These are phyloP conservation scores for Podila epicladia DNA, from an alignment of 192 early-diverging fungal genomes.

Conservation along the genomic window DNA sequence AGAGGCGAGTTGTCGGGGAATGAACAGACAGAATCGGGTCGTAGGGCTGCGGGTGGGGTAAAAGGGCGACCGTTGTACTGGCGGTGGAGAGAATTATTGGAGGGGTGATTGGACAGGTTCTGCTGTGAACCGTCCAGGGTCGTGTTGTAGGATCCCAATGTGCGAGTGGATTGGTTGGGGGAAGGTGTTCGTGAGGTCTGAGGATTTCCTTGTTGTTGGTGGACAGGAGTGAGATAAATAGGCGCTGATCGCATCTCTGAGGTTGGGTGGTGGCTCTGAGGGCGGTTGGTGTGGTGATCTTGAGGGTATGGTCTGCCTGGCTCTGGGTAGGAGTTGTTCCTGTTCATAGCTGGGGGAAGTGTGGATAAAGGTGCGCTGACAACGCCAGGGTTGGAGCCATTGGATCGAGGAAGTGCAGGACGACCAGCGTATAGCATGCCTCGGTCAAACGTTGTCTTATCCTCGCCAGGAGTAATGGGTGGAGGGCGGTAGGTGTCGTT, in stretches of 20 bases:
- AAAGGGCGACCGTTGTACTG: background rate
- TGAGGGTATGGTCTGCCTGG: background rate
- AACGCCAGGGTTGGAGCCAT: background rate
- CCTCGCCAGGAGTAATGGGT: too few relatives aligned
- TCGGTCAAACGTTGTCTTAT: too few relatives aligned
- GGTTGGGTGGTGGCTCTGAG: too few relatives aligned
- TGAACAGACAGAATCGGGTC: conserved; percentile 24
- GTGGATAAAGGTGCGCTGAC: conserved; percentile 8
- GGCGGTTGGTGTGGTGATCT: background rate
- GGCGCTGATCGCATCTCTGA: too few relatives aligned
- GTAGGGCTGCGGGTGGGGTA: conserved; percentile 2
- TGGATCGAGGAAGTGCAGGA: too few relatives aligned
- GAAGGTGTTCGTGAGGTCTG: too few relatives aligned
- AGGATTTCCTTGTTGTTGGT: too few relatives aligned
- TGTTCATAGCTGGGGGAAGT: background rate
- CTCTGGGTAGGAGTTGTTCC: background rate
- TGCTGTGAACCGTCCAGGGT: background rate
- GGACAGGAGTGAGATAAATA: too few relatives aligned
- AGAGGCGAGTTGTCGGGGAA: conserved; percentile 32
- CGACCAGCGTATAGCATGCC: too few relatives aligned
- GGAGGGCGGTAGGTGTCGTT: too few relatives aligned
- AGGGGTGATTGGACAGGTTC: background rate
- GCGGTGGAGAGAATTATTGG: conserved; percentile 2
- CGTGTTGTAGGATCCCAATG: too few relatives aligned
- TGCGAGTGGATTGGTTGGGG: too few relatives aligned